Conservation (phyloP, 345 rosid species). For the Erucastrum elatum region DNA sequence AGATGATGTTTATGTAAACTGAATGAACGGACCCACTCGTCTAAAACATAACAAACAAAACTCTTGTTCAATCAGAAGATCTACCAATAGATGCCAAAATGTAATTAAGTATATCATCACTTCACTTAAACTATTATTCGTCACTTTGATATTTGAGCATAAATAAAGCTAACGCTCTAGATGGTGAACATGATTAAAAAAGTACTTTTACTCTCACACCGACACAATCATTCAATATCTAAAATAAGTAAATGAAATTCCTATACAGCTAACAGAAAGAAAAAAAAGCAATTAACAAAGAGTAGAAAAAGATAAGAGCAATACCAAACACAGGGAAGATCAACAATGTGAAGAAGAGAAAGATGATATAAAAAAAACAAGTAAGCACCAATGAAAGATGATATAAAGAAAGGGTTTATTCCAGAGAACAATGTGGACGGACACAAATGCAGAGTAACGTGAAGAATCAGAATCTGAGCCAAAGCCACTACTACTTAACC, state of each 20-base stretch:
- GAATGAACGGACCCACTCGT: not conserved
- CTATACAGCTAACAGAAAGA: conserved; percentile 11
- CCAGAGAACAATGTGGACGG: conserved; percentile 54
- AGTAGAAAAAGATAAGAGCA: conserved; percentile 31
- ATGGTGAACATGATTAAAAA: not conserved
- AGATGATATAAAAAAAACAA: conserved; percentile 30
- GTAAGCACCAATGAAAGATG: not conserved
- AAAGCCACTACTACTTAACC: not conserved
- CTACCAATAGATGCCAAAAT: not conserved
- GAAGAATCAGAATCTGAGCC: conserved; percentile 33
- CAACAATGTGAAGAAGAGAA: conserved; percentile 49
- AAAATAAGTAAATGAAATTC: conserved; percentile 32
- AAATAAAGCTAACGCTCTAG: not conserved
- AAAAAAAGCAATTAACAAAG: conserved; percentile 24
- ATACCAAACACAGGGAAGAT: conserved; percentile 46
- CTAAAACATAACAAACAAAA: not conserved
- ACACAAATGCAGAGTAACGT: conserved; percentile 45
- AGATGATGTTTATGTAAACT: conserved; percentile 1
- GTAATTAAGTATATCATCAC: conserved; percentile 24
- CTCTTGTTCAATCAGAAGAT: conserved; percentile 4
- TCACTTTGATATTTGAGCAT: not conserved
- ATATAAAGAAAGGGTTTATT: conserved; percentile 44
- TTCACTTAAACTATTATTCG: not conserved
- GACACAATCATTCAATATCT: conserved; percentile 50
- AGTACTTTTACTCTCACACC: conserved; percentile 22